Evolutionary conservation across 1,284 basidiomycete species (phyloP).

Genomic region (Tylopilus sp.): DNA sequence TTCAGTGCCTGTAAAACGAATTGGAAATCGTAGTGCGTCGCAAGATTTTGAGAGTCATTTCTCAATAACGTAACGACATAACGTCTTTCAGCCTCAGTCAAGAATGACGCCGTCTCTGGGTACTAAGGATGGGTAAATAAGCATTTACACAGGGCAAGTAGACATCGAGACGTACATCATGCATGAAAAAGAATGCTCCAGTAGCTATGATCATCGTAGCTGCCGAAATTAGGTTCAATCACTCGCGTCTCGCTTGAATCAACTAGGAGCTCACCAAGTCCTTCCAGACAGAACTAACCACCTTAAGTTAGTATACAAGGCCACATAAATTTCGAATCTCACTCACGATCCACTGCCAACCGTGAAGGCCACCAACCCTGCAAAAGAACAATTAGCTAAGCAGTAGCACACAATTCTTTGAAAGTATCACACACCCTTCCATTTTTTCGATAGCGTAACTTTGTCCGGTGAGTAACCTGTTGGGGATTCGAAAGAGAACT

Average conservation of each 20-base stretch:
- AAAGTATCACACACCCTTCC: constrained; percentile 33
- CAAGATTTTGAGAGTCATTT: constrained; percentile 7
- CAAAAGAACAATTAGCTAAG: background rate
- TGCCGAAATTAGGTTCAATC: constrained; percentile 2
- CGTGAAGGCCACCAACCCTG: constrained; percentile 39
- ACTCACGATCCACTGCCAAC: constrained; percentile 50
- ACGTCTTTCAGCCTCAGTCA: constrained; percentile 1
- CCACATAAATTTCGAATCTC: background rate
- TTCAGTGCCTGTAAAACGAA: constrained; percentile 42
- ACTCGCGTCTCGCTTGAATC: background rate
- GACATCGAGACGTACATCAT: constrained; percentile 37
- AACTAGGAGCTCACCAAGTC: constrained; percentile 16
- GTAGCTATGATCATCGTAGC: constrained; percentile 40
- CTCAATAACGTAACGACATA: background rate
- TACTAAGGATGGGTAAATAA: background rate
- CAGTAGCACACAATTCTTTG: background rate
- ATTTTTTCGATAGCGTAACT: constrained; percentile 34
- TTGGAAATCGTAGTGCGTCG: constrained; percentile 31
- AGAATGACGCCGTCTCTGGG: constrained; percentile 4
- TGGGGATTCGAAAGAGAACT: background rate
- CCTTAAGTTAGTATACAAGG: background rate
- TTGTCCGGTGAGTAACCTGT: background rate
- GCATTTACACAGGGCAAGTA: background rate
- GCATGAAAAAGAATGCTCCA: constrained; percentile 43
- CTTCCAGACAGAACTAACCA: constrained; percentile 36